Evolutionary conservation across 140 eudicot genomes (phyloP).

Genomic region (Cichorium intybus): DNA sequence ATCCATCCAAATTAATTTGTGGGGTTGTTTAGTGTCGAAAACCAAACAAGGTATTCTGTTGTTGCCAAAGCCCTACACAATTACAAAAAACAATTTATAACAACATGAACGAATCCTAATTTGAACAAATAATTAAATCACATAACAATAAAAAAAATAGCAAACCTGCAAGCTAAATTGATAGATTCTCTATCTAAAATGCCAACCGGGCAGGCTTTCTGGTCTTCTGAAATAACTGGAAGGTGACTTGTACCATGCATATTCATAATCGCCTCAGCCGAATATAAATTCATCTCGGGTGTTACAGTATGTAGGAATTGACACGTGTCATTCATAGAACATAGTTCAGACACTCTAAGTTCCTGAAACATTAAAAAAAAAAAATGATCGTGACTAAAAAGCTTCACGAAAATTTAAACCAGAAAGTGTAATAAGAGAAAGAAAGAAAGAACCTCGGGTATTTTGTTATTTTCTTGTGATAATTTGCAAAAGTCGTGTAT

Average conservation of each 20-base stretch:
- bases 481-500: constrained; percentile 60
- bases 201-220: constrained; percentile 60
- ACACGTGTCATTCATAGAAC: constrained; percentile 39
- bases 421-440: background rate
- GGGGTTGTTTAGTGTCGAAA: constrained; percentile 13
- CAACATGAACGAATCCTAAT: background rate
- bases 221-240: constrained; percentile 59
- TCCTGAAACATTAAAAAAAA: constrained; percentile 12
- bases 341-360: constrained; percentile 49
- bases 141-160: background rate
- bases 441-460: constrained; percentile 42
- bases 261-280: constrained; percentile 62
- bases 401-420: background rate
- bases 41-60: constrained; percentile 27
- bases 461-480: constrained; percentile 35
- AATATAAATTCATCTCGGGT: constrained; percentile 58
- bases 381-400: background rate
- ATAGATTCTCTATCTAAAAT: constrained; percentile 81
- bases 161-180: constrained; percentile 74
- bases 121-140: background rate
- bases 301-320: constrained; percentile 43
- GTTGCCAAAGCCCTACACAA: constrained; percentile 48
- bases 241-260: constrained; percentile 45
- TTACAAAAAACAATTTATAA: background rate
- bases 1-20: constrained; percentile 7